A percentile compares a stretch with the other conserved stretches of the same genome.
Evolutionary conservation across 495 filamentous ascomycete genomes (phyloP).

Genomic region (Extremus antarcticus): DNA sequence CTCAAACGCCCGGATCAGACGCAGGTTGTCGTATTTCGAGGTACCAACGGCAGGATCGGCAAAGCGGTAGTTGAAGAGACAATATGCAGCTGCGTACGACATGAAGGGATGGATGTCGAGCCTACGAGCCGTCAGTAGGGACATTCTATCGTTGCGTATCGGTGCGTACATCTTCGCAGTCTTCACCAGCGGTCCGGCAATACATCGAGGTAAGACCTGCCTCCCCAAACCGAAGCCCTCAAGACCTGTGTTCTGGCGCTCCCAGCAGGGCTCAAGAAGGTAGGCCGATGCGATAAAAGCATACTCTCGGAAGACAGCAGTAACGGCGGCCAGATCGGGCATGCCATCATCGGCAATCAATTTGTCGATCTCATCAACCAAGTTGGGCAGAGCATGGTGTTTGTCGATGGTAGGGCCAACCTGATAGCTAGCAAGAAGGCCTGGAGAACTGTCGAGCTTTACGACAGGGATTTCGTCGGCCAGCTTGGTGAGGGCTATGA

Average conservation of each 20-base stretch:
- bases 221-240: slow-evolving; percentile 66
- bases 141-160: neutral
- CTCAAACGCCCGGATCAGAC: slow-evolving; percentile 80
- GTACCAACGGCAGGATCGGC: slow-evolving; percentile 48
- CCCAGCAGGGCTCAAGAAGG: slow-evolving; percentile 87
- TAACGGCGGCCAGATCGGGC: slow-evolving; percentile 60
- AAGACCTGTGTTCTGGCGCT: slow-evolving; percentile 47
- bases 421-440: slow-evolving; percentile 60
- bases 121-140: slow-evolving; percentile 23
- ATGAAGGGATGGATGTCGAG: slow-evolving; percentile 77
- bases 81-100: slow-evolving; percentile 88
- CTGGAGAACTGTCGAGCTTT: slow-evolving; percentile 55
- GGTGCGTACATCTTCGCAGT: slow-evolving; percentile 66
- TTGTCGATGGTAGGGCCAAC: slow-evolving; percentile 57
- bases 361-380: slow-evolving; percentile 59
- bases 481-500: slow-evolving; percentile 55
- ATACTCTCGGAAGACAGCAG: slow-evolving; percentile 81
- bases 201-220: slow-evolving; percentile 52
- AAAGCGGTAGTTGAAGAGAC: slow-evolving; percentile 79
- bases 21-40: slow-evolving; percentile 65
- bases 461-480: slow-evolving; percentile 65
- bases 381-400: slow-evolving; percentile 53
- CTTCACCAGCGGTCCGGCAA: slow-evolving; percentile 64
- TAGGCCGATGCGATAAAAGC: slow-evolving; percentile 81
- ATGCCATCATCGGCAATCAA: slow-evolving; percentile 32